Base-by-base conservation (phyloP, 23 red algal genomes). In the Gracilaria domingensis region DNA sequence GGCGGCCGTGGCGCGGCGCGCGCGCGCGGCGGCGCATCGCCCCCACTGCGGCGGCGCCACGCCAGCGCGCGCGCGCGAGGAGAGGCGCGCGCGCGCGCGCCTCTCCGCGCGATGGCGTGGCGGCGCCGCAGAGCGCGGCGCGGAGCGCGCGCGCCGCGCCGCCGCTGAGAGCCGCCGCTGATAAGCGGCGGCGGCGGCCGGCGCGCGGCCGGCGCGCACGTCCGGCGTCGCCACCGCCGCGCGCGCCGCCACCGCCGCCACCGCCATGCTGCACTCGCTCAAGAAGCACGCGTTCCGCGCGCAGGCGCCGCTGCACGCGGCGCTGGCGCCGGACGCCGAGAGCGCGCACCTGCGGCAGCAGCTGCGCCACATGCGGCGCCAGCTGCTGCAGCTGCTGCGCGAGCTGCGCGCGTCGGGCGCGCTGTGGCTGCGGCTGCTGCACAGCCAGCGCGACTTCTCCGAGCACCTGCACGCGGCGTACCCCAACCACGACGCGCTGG, bases 381-480 rank as follows among this genome's bases (percentile, higher is more conserved):
- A 45, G n/a, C 72, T 77, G 20, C 72, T 29, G 18, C 72, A 77
- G 2, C 42, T 77, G 39, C 42, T 49, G n/a, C 39, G 20, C 42
- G 39, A 51, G 39, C 30, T 4, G 3, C 72, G 23, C 72, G 39
- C 72, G 1, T 7, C 23, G 34, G 38, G 34, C 26, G 72, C 72
- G 45, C 5, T 77, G 0, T 77, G 72, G 72, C 72, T 77, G 38
- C 72, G 42, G 0, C 39, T 77, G 3, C 39, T 77, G 23, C 72
- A 77, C 72, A 77, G 50, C 72, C 72, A 77, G 23, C 72, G 72
- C 72, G 23, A 77, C 72, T 77, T 77, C 20, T 77, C 72, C 40
- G 5, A 50, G 45, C 72, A 42, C 21, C 2, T 77, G 18, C 40
- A 50, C 3, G 8, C 18, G 42, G 38, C 72, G 23, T 77, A 77